A percentile compares a stretch with the other conserved stretches of the same genome.
phyloP scores from a whole-genome alignment of 2,329 filamentous ascomycete genomes.

The Pseudofabraea citricarpa region DNA sequence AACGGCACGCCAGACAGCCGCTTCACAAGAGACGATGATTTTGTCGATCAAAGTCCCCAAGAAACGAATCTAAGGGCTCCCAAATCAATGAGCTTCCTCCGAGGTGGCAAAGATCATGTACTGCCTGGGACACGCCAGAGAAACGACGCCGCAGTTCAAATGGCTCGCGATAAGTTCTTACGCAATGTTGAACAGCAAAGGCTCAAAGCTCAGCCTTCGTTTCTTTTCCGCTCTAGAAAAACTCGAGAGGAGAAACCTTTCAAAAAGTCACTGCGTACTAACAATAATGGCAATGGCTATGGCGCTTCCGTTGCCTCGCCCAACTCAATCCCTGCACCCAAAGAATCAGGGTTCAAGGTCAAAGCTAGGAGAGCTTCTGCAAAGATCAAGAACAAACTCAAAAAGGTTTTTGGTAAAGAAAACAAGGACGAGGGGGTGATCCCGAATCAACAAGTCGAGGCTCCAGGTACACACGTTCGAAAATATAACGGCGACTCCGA shows the following conservation, averaged over 20 bases:
- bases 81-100: conserved; percentile 52
- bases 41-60: background rate
- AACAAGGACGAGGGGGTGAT: conserved; percentile 32
- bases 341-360: conserved; percentile 36
- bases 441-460: conserved; percentile 49
- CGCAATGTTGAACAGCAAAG: conserved; percentile 30
- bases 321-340: conserved; percentile 15
- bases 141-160: conserved; percentile 31
- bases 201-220: conserved; percentile 22
- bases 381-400: conserved; percentile 57
- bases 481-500: conserved; percentile 18
- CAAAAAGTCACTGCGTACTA: conserved; percentile 45
- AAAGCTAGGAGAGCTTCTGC: conserved; percentile 59
- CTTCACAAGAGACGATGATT: background rate
- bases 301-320: conserved; percentile 26
- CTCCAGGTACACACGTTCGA: conserved; percentile 28
- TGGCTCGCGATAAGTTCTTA: conserved; percentile 32
- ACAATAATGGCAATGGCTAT: conserved; percentile 31
- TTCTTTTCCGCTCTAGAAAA: background rate
- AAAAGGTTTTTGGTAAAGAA: conserved; percentile 45
- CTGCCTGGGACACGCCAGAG: conserved; percentile 16
- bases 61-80: conserved; percentile 35
- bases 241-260: conserved; percentile 29
- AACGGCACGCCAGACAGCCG: conserved; percentile 21
- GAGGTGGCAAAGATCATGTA: conserved; percentile 24